phyloP scores from a whole-genome alignment of 768 basidiomycete species.

The Termitomyces heimii region DNA sequence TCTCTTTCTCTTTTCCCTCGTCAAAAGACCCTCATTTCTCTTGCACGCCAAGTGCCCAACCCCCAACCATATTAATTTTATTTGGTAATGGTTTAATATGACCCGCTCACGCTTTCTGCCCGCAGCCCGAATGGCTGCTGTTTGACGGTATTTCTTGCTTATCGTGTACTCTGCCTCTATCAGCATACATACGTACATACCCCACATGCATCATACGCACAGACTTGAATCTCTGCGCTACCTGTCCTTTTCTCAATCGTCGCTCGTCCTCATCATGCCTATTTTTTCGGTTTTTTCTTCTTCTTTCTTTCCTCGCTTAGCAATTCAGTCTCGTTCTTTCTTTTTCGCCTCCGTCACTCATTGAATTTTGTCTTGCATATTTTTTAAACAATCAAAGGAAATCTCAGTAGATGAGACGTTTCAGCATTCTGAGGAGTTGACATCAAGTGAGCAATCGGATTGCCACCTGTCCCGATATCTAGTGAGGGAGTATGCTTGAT shows the following conservation, averaged over 20 bases:
- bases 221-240: neutral
- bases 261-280: neutral
- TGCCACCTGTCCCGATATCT: no score
- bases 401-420: neutral
- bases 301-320: neutral
- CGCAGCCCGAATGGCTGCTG: no score
- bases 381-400: neutral
- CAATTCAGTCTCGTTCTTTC: neutral
- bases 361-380: neutral
- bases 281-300: neutral
- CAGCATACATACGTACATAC: neutral
- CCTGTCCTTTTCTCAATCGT: neutral
- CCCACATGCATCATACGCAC: neutral
- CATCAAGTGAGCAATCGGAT: no score
- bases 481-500: no score
- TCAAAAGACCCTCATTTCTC: neutral
- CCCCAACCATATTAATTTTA: conserved; percentile 1
- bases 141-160: neutral
- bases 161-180: neutral
- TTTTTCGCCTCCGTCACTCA: neutral
- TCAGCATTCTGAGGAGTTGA: neutral
- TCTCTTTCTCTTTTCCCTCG: neutral
- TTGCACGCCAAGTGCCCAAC: neutral
- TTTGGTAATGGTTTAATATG: conserved; percentile 2
- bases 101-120: neutral